These are phyloP conservation scores for Apiotrichum porosum DNA, from an alignment of 1,284 basidiomycete genomes.

Conservation along the genomic window DNA sequence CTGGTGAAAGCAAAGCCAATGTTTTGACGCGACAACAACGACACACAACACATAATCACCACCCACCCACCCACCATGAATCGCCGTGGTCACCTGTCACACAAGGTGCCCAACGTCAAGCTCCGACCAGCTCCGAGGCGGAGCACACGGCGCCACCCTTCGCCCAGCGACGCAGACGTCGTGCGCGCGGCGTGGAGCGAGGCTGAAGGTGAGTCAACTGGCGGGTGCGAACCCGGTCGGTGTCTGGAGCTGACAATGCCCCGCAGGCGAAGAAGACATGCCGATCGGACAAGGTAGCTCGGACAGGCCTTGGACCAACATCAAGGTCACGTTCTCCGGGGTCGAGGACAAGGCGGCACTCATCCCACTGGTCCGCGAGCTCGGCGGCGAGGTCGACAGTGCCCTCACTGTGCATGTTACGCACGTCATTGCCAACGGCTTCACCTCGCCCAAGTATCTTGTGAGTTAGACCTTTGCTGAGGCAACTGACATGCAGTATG, in stretches of 20 bases:
- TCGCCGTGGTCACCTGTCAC: slow-evolving; percentile 39
- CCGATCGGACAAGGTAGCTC: neutral
- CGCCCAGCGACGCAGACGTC: slow-evolving; percentile 26
- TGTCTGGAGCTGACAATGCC: too few species aligned
- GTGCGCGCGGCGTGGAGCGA: slow-evolving; percentile 13
- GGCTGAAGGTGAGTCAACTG: slow-evolving; percentile 1
- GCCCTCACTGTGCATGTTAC: slow-evolving; percentile 40
- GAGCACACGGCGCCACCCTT: slow-evolving; percentile 3
- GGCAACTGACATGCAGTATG: slow-evolving; percentile 28
- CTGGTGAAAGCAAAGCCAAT: neutral
- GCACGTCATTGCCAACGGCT: slow-evolving; percentile 36
- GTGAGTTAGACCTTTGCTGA: slow-evolving; percentile 18
- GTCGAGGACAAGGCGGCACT: slow-evolving; percentile 40
- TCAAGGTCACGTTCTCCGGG: slow-evolving; percentile 42
- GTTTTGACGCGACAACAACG: slow-evolving; percentile 3
- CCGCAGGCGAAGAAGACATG: slow-evolving; percentile 15
- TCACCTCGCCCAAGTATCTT: slow-evolving; percentile 38
- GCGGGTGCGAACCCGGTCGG: too few species aligned
- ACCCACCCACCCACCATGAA: slow-evolving; percentile 22
- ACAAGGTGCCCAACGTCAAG: slow-evolving; percentile 45
- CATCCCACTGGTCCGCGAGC: slow-evolving; percentile 15
- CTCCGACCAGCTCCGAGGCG: slow-evolving; percentile 33
- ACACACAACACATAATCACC: neutral
- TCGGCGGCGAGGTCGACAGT: slow-evolving; percentile 36
- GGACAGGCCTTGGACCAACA: slow-evolving; percentile 31